A percentile compares a stretch with the other conserved stretches of the same genome.
phyloP scores from a whole-genome alignment of 140 eudicot species.

The Anethum foeniculum region DNA sequence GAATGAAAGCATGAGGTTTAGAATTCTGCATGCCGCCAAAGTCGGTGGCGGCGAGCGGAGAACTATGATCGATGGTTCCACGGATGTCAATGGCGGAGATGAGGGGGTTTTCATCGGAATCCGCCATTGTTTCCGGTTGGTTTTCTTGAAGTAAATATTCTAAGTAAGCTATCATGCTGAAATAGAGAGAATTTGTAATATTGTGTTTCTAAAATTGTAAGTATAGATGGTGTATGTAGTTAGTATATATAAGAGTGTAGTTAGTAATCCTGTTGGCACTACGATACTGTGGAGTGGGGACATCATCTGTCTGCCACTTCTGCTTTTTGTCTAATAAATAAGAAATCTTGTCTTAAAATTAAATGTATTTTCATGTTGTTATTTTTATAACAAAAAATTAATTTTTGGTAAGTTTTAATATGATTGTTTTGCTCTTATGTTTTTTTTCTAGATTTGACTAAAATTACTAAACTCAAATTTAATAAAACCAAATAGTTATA shows the following conservation, averaged over 20 bases:
- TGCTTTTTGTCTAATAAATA: background rate
- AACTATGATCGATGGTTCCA: slow-evolving; percentile 30
- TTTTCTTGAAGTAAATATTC: slow-evolving; percentile 58
- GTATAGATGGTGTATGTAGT: background rate
- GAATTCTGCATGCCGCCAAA: slow-evolving; percentile 63
- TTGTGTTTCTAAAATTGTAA: background rate
- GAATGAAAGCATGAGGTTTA: slow-evolving; percentile 54
- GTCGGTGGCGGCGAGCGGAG: slow-evolving; percentile 44
- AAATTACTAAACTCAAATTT: no score
- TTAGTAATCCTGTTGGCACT: slow-evolving; percentile 13
- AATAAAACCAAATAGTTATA: no score
- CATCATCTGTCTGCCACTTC: slow-evolving; percentile 21
- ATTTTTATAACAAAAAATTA: no score
- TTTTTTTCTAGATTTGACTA: no score
- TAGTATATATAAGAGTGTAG: background rate
- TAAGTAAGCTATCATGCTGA: slow-evolving; percentile 55
- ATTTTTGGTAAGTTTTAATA: no score
- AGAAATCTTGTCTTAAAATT: no score
- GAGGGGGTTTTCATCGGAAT: slow-evolving; percentile 15
- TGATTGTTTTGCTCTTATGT: no score
- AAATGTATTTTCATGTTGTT: no score
- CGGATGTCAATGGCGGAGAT: slow-evolving; percentile 24
- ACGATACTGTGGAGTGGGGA: slow-evolving; percentile 9
- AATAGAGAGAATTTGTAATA: background rate
- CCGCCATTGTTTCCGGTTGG: slow-evolving; percentile 32